Conservation (phyloP, 495 filamentous ascomycete species). For the Penicillium pulvis region DNA sequence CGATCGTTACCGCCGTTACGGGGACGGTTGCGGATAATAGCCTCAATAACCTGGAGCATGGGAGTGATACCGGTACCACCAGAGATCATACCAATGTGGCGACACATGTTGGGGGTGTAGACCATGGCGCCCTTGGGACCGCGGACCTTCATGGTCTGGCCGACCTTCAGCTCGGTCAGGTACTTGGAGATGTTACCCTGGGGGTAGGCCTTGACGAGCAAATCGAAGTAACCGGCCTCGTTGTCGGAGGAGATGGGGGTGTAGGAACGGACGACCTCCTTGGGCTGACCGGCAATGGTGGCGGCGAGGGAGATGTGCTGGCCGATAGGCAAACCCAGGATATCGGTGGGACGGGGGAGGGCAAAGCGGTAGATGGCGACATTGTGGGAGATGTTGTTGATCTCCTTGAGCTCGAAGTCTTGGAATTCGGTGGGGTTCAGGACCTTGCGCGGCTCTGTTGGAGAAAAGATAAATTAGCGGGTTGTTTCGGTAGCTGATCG, state of each 20-base stretch:
- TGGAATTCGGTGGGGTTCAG: conserved; percentile 88
- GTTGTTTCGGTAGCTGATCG: conserved; percentile 1
- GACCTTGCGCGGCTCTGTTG: conserved; percentile 70
- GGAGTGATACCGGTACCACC: conserved; percentile 98
- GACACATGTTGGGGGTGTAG: conserved; percentile 92
- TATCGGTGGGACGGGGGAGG: conserved; percentile 72
- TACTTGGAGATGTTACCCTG: conserved; percentile 95
- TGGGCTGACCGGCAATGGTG: conserved; percentile 69
- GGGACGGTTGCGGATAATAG: conserved; percentile 79
- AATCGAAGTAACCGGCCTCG: conserved; percentile 91
- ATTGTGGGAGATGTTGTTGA: conserved; percentile 93
- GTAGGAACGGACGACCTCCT: conserved; percentile 94
- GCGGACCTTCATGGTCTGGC: conserved; percentile 82
- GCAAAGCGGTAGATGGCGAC: conserved; percentile 96
- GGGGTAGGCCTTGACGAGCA: conserved; percentile 96
- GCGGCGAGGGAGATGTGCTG: conserved; percentile 97
- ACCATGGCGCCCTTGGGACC: conserved; percentile 97
- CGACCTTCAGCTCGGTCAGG: conserved; percentile 77
- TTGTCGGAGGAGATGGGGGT: conserved; percentile 94
- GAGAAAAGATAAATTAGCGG: conserved; percentile 15
- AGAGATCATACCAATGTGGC: conserved; percentile 95
- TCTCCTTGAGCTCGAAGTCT: conserved; percentile 85
- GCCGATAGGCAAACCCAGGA: conserved; percentile 95
- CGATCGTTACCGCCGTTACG: conserved; percentile 69
- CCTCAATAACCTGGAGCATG: conserved; percentile 93